Base-by-base conservation (phyloP, 768 basidiomycete species). In the Lentinula sp. region DNA sequence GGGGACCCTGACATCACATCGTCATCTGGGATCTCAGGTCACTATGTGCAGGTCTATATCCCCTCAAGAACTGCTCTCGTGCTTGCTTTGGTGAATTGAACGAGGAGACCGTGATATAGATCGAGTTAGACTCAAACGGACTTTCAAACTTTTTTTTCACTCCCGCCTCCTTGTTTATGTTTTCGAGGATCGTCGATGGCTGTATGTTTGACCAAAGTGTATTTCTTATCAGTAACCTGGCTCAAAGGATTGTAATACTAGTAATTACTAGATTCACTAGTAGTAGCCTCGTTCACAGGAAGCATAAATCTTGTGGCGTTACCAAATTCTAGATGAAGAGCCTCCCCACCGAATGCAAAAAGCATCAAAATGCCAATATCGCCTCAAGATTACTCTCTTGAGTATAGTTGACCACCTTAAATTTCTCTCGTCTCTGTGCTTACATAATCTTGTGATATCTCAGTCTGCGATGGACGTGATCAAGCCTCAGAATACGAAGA, bases 21-120 rank as follows among this genome's bases (percentile, higher is more conserved):
- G 60, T 56, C 37, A 15, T 32, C 4, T 6, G 23, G 6, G 42
- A 35, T 52, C 48, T 18, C 23, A 65, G 56, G 35, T 39, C 55
- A 33, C 13, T 36, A 20, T 13, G 33, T 45, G n/a, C 64, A 91
- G 87, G 85, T 90, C 23, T 91, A 91, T 69, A 79, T 88, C 55
- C 89, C 89, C 16, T 75, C 82, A 12, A 81, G 88, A 65, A 85
- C 85, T 12, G 83, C 81, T 68, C 74, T 91, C 59, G 81, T 91
- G 51, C 81, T 91, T 35, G 84, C 79, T 36, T 49, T 59, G 57
- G 57, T 33, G 48, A 59, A 59, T 20, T 59, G 35, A 41, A 46
- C n/a, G 16, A 20, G n/a, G 50, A n/a, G 33, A n/a, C n/a, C 32
- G 50, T 5, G 46, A 48, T n/a, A 48, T 48, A 48, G 46, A 48